Evolutionary conservation across 257 asterid genomes (phyloP), one percentile per base, ranked within the genome.

Genomic region (Henckelia pumila): DNA sequence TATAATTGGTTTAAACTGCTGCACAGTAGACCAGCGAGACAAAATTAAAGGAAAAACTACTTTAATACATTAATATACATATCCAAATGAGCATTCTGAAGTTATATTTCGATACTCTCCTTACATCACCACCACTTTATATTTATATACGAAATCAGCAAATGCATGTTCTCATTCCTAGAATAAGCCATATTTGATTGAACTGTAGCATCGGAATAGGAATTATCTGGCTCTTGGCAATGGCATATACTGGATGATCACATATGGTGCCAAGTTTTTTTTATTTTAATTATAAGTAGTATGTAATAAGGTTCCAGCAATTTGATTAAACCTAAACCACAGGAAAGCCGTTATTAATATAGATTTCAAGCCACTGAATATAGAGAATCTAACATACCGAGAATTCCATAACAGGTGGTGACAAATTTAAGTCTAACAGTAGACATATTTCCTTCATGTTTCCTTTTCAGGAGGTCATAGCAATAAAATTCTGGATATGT

Each of bases 131-230:
- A 74, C 63, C 77, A 76, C 73, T 83, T 81, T 78, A 86, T 81
- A 72, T 74, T 81, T 86, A 83, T 90, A 85, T 32, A 73, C 60
- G 77, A 71, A 86, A 87, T 79, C 75, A 86, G 82, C 96, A 83
- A 85, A 84, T 84, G 91, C 99, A 97, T 91, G 93, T 90, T 85
- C 86, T 94, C 99, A 71, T 84, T 86, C 85, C 78, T 94, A 94
- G 95, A 84, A 87, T 79, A 75, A 80, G 86, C 86, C 94, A 82
- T 79, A 84, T 84, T 80, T 71, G 86, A 81, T 56, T 71, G 85
- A 79, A 78, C 80, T 30, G 89, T 77, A 56, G 95, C 69, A 79
- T 83, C 80, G 64, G 84, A 47, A 93, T 75, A 62, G 90, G 92
- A 56, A 93, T 71, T 88, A 88, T 86, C 87, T 81, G 81, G 86